Evolutionary conservation across 2,329 filamentous ascomycete species (phyloP).

Genomic region (Ophiocordyceps camponoti-saundersi): DNA sequence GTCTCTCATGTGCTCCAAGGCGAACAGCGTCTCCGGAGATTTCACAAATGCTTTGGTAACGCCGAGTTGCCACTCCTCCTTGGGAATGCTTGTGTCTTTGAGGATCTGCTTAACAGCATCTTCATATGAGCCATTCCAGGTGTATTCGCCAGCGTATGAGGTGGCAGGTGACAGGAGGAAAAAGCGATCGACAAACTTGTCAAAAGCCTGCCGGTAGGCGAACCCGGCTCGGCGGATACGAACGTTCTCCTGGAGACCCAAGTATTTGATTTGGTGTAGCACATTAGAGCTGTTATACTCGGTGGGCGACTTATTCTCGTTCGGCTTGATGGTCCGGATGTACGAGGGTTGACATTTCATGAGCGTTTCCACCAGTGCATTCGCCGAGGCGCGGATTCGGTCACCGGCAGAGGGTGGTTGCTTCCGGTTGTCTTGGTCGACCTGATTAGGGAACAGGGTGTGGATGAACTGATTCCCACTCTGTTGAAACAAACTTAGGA

Average conservation of each 20-base stretch:
- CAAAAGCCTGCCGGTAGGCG: slow-evolving; percentile 90
- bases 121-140: slow-evolving; percentile 78
- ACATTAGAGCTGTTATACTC: slow-evolving; percentile 91
- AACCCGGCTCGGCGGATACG: slow-evolving; percentile 92
- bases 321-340: slow-evolving; percentile 97
- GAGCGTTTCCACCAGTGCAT: slow-evolving; percentile 81
- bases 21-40: slow-evolving; percentile 90
- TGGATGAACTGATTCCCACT: slow-evolving; percentile 80
- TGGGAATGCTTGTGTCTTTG: slow-evolving; percentile 88
- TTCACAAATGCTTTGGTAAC: slow-evolving; percentile 97
- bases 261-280: slow-evolving; percentile 95
- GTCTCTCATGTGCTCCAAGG: slow-evolving; percentile 93
- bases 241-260: slow-evolving; percentile 98
- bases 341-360: slow-evolving; percentile 98
- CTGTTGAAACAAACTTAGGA: slow-evolving; percentile 70
- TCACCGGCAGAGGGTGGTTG: slow-evolving; percentile 90
- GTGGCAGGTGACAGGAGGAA: slow-evolving; percentile 88
- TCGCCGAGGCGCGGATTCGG: slow-evolving; percentile 88
- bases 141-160: slow-evolving; percentile 93
- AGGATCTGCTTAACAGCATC: slow-evolving; percentile 83
- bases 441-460: slow-evolving; percentile 74
- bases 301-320: slow-evolving; percentile 91
- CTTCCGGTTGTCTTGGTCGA: slow-evolving; percentile 90
- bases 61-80: slow-evolving; percentile 94
- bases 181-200: slow-evolving; percentile 96